A percentile compares a stretch with the other conserved stretches of the same genome.
Conservation (phyloP, 176 grass and related monocot species). For the Avena atlantica region DNA sequence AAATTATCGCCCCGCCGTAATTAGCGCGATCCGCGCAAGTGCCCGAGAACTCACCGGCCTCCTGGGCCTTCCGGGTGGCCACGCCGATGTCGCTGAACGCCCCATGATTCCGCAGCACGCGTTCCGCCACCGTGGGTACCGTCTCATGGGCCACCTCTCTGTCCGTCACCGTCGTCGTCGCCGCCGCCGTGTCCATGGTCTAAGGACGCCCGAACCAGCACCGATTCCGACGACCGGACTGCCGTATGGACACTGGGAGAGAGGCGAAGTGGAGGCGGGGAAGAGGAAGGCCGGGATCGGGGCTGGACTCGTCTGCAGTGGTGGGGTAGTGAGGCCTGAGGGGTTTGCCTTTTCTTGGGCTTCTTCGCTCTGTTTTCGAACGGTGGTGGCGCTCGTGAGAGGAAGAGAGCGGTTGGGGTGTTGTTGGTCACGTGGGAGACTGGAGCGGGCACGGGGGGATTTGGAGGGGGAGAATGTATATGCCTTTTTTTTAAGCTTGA, state of each 20-base stretch:
- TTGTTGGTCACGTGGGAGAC: conserved; percentile 29
- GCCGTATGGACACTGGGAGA: not conserved
- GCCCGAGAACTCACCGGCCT: conserved; percentile 58
- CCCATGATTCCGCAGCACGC: conserved; percentile 16
- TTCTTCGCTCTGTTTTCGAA: conserved; percentile 49
- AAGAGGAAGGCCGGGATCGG: conserved; percentile 2
- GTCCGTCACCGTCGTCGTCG: not conserved
- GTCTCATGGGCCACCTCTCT: not conserved
- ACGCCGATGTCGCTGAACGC: conserved; percentile 42
- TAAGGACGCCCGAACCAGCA: not conserved
- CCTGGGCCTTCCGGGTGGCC: conserved; percentile 57
- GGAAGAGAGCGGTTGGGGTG: conserved; percentile 54
- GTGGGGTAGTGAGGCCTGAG: not conserved
- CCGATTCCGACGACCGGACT: not conserved
- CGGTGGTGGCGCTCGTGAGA: conserved; percentile 48
- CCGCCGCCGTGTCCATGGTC: not conserved
- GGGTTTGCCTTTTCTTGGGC: conserved; percentile 34
- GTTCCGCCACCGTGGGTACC: not conserved
- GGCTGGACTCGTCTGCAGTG: not conserved
- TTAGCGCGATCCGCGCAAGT: conserved; percentile 18
- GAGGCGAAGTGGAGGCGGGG: not conserved
- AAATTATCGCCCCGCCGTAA: not conserved
- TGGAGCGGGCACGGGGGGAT: no score
- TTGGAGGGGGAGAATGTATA: no score
- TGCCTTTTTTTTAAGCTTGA: no score